phyloP scores from a whole-genome alignment of 176 grass and related monocot species.

The Miscanthus lutarioriparius region DNA sequence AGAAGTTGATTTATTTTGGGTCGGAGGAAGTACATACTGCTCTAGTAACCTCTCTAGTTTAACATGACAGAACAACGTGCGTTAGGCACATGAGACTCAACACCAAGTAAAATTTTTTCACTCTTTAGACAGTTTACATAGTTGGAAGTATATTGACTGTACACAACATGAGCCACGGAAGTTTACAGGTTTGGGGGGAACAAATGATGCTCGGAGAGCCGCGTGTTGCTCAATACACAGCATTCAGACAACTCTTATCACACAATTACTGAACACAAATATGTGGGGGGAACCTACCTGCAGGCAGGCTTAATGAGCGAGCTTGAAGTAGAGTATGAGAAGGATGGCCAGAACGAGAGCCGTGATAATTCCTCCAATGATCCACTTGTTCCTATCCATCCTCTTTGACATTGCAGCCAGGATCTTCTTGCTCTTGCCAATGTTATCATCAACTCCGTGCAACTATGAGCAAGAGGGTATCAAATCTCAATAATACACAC shows the following conservation, averaged over 20 bases:
- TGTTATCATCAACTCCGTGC: slow-evolving; percentile 88
- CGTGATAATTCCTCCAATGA: slow-evolving; percentile 68
- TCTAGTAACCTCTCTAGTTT: background rate
- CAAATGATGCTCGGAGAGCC: slow-evolving; percentile 18
- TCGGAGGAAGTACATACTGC: background rate
- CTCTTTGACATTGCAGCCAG: slow-evolving; percentile 84
- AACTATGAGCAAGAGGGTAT: slow-evolving; percentile 45
- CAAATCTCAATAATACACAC: slow-evolving; percentile 13
- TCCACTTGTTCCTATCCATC: slow-evolving; percentile 98
- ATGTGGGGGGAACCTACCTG: slow-evolving; percentile 6
- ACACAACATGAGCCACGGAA: slow-evolving; percentile 22
- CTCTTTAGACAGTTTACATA: slow-evolving; percentile 30
- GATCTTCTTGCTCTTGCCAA: slow-evolving; percentile 95
- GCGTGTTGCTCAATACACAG: slow-evolving; percentile 27
- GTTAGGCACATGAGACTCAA: background rate
- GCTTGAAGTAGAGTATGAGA: slow-evolving; percentile 86
- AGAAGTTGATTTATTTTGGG: background rate
- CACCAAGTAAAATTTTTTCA: background rate
- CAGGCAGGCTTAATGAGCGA: slow-evolving; percentile 38
- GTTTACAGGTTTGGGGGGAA: slow-evolving; percentile 11
- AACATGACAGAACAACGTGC: background rate
- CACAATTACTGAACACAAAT: slow-evolving; percentile 43
- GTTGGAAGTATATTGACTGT: slow-evolving; percentile 16
- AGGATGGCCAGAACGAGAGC: slow-evolving; percentile 75
- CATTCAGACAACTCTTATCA: slow-evolving; percentile 31